Evolutionary conservation across 2,329 filamentous ascomycete genomes (phyloP), one percentile per base, ranked within the genome.

Genomic region (Colletotrichum caudatum): DNA sequence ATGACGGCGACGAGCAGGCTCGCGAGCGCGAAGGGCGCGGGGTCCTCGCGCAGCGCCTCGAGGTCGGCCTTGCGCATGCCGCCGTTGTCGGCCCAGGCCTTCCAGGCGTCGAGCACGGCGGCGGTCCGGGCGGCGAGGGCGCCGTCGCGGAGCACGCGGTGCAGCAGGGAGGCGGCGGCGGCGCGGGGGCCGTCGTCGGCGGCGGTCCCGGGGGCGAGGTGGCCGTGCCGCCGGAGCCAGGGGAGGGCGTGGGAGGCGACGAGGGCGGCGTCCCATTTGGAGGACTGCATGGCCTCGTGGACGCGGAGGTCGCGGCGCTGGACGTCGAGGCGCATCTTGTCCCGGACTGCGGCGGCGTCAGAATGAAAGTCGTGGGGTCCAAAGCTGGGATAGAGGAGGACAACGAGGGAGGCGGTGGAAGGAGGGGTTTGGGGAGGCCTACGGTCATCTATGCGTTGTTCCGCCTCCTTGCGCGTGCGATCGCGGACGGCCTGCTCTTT

Each of bases 81-180:
- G 9, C 86, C 86, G 66, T 86, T 84, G 39, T 89, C 86, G 2
- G 85, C 83, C 86, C 87, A 89, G 1, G 81, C 79, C 77, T 84
- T 87, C 87, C 87, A 89, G 50, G 77, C 75, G 68, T 88, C 86
- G 41, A 90, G 75, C 20, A 66, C 23, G 37, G 18, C 35, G 70
- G 81, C 84, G 3, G 89, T 70, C 0, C 75, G 75, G 0, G 75
- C 74, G 0, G 87, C 76, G 59, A 86, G 85, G 66, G 80, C 76
- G 14, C 82, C 81, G 51, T 89, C 84, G 3, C 84, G 81, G 0
- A 89, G 81, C 86, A 89, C 88, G 44, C 82, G 82, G 74, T 88
- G 85, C 12, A 89, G 77, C 46, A 88, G 71, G 50, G 77, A 80
- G 20, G 86, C 87, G 0, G 83, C 85, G 0, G 79, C 80, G 5